Base-by-base conservation (phyloP, 192 early-diverging fungal species). In the Gamsiella multidivaricata region DNA sequence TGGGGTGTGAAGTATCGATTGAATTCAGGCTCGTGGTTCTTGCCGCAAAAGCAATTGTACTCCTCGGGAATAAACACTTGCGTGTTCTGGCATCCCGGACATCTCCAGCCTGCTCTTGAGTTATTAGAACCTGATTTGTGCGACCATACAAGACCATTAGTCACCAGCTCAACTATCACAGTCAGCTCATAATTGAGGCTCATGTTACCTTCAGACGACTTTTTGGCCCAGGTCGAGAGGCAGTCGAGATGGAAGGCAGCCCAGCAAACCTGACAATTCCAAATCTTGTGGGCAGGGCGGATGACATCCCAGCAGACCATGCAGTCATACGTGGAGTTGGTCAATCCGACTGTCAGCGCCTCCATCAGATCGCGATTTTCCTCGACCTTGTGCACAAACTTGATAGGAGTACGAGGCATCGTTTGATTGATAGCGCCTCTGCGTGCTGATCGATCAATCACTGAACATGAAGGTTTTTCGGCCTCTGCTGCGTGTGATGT, bases 261-360 rank as follows among this genome's bases (percentile, higher is more conserved):
- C 89, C 88, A 97, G 84, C 95, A 97, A 42, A 80, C 80, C 70
- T 88, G 81, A 83, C 97, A 98, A 42, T 85, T 88, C 97, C 97
- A 98, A 10, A 90, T 90, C 25, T 79, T 82, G 69, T 96, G 87
- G 8, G 83, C 84, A 12, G 81, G 84, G 49, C 87, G 83, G 47
- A 98, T 84, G 22, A 81, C 79, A 83, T 98, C 96, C 86, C 91
- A 96, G 82, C 97, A 98, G 18, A 98, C 89, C 95, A 97, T 95
- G 84, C 97, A 98, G 66, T 98, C 96, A 80, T 97, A 97, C 0
- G 88, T 81, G 9, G 88, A 86, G 26, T 80, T 87, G 26, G 81
- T 85, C 61, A 97, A 83, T 41, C 87, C 88, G 39, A 88, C 79
- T 1, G 88, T 85, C 33, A 96, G 79, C 5, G 89, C 82, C 2